phyloP scores from a whole-genome alignment of 805 yeast genomes.

The Ogataea pini region DNA sequence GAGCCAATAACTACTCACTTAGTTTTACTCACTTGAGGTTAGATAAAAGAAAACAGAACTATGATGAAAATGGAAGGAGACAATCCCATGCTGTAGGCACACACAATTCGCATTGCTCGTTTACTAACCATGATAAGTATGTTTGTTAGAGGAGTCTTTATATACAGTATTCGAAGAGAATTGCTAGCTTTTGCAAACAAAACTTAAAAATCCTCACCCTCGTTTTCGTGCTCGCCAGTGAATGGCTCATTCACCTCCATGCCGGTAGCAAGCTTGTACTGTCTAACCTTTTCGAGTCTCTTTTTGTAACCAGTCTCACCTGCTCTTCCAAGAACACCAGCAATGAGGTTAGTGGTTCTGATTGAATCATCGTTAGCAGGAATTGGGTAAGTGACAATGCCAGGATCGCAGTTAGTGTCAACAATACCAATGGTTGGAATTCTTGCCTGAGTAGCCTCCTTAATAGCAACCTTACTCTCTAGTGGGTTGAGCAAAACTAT shows the following conservation, averaged over 20 bases:
- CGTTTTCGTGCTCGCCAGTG: constrained; percentile 3
- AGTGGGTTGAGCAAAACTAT: constrained; percentile 84
- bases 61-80: no score
- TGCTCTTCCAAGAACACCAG: constrained; percentile 82
- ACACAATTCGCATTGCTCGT: no score
- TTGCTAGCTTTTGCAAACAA: no score
- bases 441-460: constrained; percentile 78
- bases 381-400: constrained; percentile 86
- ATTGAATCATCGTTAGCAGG: constrained; percentile 95
- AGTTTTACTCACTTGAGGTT: no score
- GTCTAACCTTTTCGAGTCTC: constrained; percentile 45
- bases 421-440: constrained; percentile 92
- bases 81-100: no score
- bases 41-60: no score
- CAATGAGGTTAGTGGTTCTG: constrained; percentile 75
- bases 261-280: constrained; percentile 36
- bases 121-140: no score
- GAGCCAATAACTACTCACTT: no score
- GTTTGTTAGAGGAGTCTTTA: neutral
- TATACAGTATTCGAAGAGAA: neutral
- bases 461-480: constrained; percentile 76
- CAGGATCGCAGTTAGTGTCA: constrained; percentile 92
- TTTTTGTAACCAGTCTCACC: constrained; percentile 74
- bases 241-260: constrained; percentile 25
- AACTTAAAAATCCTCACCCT: neutral